Percentiles rank a stretch among this genome's conserved stretches.
Evolutionary conservation across 768 basidiomycete genomes (phyloP).

Genomic region (Favolaschia claudopus): DNA sequence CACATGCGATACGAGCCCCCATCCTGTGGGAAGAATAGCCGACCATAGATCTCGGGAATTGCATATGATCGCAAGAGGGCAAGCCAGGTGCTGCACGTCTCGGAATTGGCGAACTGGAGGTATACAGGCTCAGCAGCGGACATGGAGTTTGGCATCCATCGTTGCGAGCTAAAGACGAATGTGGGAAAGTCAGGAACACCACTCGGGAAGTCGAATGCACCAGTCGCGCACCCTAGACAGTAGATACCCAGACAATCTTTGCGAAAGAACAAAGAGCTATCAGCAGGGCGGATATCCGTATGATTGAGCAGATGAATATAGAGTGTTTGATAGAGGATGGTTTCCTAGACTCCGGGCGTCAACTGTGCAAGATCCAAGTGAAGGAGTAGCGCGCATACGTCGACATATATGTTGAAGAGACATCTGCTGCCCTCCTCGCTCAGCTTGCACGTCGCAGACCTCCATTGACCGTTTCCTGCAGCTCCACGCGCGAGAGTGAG

Average conservation of each 20-base stretch:
- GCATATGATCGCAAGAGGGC: constrained; percentile 84
- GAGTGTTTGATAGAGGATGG: constrained; percentile 75
- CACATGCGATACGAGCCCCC: constrained; percentile 89
- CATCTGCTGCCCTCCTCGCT: constrained; percentile 72
- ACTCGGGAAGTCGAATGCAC: constrained; percentile 5
- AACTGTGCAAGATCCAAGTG: not conserved
- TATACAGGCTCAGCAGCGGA: constrained; percentile 71
- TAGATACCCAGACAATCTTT: constrained; percentile 80
- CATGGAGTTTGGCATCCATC: constrained; percentile 57
- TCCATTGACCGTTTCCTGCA: constrained; percentile 69
- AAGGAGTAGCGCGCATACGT: constrained; percentile 52
- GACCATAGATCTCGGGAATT: constrained; percentile 79
- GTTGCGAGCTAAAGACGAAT: constrained; percentile 56
- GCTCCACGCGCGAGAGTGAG: constrained; percentile 62
- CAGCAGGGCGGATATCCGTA: constrained; percentile 81
- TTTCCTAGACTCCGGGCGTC: constrained; percentile 61
- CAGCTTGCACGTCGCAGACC: constrained; percentile 74
- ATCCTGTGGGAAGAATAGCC: constrained; percentile 57
- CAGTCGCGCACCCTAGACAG: constrained; percentile 57
- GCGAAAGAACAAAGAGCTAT: constrained; percentile 78
- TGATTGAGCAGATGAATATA: constrained; percentile 77
- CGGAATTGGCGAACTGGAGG: constrained; percentile 71
- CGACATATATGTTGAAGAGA: constrained; percentile 76
- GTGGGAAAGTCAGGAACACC: constrained; percentile 9
- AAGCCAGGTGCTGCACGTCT: constrained; percentile 77